Evolutionary conservation across 371 early-diverging fungal genomes (phyloP).

Genomic region (Mucor sp.): DNA sequence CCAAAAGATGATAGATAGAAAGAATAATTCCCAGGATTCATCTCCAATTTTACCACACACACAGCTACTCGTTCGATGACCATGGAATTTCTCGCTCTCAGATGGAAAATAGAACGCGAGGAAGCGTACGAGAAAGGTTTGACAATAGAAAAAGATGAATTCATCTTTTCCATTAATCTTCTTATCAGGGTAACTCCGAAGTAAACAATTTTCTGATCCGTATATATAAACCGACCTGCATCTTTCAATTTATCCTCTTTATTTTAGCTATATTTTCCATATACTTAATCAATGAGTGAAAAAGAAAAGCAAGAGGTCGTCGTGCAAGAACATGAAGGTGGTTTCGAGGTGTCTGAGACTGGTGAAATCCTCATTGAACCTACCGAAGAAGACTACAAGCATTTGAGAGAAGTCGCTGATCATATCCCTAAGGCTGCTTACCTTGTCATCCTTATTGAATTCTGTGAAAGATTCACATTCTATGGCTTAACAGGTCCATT

Average conservation of each 20-base stretch:
- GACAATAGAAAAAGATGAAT: background rate
- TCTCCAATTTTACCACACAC: background rate
- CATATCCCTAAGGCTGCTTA: conserved; percentile 55
- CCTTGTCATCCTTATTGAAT: conserved; percentile 71
- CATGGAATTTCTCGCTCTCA: background rate
- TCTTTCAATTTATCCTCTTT: background rate
- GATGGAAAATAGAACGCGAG: background rate
- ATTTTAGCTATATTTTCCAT: background rate
- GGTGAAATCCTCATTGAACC: conserved; percentile 33
- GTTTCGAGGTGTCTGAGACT: conserved; percentile 4
- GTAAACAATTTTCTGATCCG: background rate
- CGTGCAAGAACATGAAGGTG: conserved; percentile 31
- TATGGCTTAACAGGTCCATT: conserved; percentile 69
- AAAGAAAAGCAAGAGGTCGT: conserved; percentile 14
- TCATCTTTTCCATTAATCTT: background rate
- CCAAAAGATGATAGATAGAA: background rate
- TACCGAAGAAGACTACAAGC: conserved; percentile 50
- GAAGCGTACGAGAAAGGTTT: background rate
- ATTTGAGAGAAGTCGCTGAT: conserved; percentile 55
- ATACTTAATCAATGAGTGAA: background rate
- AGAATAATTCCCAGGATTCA: background rate
- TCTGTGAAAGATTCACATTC: conserved; percentile 79
- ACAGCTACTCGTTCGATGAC: background rate
- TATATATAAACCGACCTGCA: background rate
- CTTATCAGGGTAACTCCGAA: background rate